These are phyloP conservation scores for Cicer judaicum DNA, from an alignment of 306 rosid species.

Conservation along the genomic window DNA sequence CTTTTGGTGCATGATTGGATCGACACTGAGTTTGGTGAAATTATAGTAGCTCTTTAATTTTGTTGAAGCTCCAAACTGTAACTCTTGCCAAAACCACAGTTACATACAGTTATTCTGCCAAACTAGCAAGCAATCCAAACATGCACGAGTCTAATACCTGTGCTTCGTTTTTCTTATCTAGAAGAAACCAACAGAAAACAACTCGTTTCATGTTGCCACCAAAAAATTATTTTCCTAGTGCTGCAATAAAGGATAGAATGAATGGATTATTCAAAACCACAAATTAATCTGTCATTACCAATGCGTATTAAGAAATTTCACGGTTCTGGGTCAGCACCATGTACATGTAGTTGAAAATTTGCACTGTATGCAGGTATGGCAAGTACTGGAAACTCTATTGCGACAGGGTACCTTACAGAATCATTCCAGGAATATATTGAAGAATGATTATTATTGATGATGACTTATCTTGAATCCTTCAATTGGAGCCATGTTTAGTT, in stretches of 20 bases:
- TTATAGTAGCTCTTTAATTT: neutral
- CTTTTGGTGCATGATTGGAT: neutral
- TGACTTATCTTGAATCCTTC: constrained; percentile 8
- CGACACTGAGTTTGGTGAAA: neutral
- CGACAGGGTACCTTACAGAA: constrained; percentile 74
- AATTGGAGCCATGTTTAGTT: constrained; percentile 37
- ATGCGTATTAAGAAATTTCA: constrained; percentile 1
- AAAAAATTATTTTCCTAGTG: neutral
- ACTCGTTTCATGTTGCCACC: neutral
- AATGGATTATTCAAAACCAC: constrained; percentile 4
- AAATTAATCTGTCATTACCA: constrained; percentile 2
- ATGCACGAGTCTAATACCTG: neutral
- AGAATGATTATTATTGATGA: constrained; percentile 27
- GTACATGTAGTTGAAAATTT: constrained; percentile 25
- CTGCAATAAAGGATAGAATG: neutral
- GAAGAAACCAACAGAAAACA: neutral
- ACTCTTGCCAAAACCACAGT: neutral
- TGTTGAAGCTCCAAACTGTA: neutral
- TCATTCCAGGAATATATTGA: constrained; percentile 89
- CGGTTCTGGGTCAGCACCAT: constrained; percentile 16
- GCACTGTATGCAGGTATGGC: constrained; percentile 74
- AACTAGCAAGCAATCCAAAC: neutral
- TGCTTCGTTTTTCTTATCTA: neutral
- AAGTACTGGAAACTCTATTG: constrained; percentile 90
- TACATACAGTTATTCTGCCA: neutral